Base-by-base conservation (phyloP, 1,284 basidiomycete genomes). In the Leccinum solheimii region DNA sequence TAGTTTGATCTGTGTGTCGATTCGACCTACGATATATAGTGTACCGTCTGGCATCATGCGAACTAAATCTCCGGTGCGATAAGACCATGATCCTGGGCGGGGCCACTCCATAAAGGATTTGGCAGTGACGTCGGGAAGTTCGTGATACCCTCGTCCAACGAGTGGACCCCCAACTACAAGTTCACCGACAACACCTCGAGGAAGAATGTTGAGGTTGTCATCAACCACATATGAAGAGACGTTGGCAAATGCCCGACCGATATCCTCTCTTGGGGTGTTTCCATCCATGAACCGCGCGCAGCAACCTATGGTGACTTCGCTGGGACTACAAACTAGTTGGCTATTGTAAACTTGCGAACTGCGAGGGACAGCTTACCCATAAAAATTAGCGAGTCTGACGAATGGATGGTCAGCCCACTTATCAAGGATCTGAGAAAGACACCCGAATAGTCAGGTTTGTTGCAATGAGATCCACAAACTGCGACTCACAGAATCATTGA, bases 1-100 rank as follows among this genome's bases (percentile, higher is more conserved):
- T 40, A 84, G 71, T 70, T 85, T 85, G 68, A 84, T 80, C 64
- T 85, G 84, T 16, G 79, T 80, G 64, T 85, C 84, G 50, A 83
- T 81, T 23, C 83, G 78, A n/a, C 83, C 84, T 30, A 83, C 71
- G 57, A 85, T 83, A 64, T 84, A 80, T 23, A 85, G 67, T 5
- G 80, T 79, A n/a, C 73, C 75, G 62, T 85, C 81, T 1, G 81
- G 80, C 74, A 83, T 80, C 80, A 85, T 83, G 52, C 83, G 75
- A 9, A 77, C 83, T 56, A 84, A 67, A 64, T 84, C 83, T 10
- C 83, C 83, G 3, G 83, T 84, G 30, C 81, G 76, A 69, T 84
- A 84, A 13, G 79, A 77, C 78, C 80, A 76, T 52, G 71, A 71
- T 49, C 76, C 76, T 57, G 76, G 70, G 50, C 67, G 59, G 2